These are phyloP conservation scores for Paramecium sonneborni DNA, from an alignment of 73 alveolate species.

Conservation along the genomic window DNA sequence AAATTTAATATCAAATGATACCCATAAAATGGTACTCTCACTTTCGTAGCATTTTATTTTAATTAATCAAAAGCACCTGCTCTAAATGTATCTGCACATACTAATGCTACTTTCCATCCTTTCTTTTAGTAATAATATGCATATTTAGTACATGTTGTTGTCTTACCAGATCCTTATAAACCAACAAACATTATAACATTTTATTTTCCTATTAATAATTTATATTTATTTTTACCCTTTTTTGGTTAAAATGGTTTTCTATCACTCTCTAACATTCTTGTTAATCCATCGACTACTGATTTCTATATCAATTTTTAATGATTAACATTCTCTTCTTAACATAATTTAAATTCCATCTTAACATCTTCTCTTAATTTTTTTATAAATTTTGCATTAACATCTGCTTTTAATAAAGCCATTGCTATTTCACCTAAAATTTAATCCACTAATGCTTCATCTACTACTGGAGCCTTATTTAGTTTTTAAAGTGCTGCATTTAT, in stretches of 20 bases:
- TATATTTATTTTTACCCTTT: constrained; percentile 63
- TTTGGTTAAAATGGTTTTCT: constrained; percentile 76
- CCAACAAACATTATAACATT: constrained; percentile 99
- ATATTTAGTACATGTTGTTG: constrained; percentile 99
- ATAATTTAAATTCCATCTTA: constrained; percentile 82
- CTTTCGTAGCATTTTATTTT: constrained; percentile 98
- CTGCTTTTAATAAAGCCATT: constrained; percentile 90
- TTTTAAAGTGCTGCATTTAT: constrained; percentile 80
- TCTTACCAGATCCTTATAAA: constrained; percentile 99
- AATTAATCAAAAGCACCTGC: constrained; percentile 99
- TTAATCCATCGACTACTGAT: constrained; percentile 92
- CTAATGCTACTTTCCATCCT: constrained; percentile 97
- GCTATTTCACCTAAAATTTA: constrained; percentile 83
- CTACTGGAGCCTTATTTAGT: constrained; percentile 79
- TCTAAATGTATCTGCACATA: constrained; percentile 99
- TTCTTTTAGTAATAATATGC: constrained; percentile 97
- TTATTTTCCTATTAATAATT: constrained; percentile 77
- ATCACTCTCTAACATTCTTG: constrained; percentile 84
- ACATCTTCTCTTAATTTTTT: constrained; percentile 87
- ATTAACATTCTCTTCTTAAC: constrained; percentile 80
- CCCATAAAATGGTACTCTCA: constrained; percentile 82
- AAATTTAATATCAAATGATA: constrained; percentile 74
- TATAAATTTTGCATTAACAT: constrained; percentile 91
- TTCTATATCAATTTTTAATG: constrained; percentile 87
- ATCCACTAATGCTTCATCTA: constrained; percentile 84